These are phyloP conservation scores for Rhodocollybia butyracea DNA, from an alignment of 768 basidiomycete genomes.

Conservation along the genomic window DNA sequence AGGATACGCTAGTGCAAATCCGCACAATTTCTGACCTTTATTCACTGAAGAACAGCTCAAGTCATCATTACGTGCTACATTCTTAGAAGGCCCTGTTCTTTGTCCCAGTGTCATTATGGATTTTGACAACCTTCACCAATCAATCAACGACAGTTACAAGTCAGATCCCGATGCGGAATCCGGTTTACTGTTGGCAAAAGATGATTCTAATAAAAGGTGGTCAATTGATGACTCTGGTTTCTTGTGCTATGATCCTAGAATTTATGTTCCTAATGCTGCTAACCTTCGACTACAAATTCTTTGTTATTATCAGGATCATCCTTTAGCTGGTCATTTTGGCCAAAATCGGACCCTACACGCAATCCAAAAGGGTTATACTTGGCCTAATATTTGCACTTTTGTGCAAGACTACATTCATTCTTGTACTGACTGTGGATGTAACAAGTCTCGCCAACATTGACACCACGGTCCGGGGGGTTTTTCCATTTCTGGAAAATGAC, in stretches of 20 bases:
- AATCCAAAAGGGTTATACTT: background rate
- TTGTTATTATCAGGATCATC: conserved; percentile 19
- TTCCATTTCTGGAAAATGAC: too few relatives aligned
- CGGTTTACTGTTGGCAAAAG: background rate
- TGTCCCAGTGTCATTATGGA: conserved; percentile 15
- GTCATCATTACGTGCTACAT: conserved; percentile 15
- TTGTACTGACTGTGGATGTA: conserved; percentile 21
- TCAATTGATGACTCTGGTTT: background rate
- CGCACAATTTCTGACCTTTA: conserved; percentile 18
- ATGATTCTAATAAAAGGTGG: conserved; percentile 1
- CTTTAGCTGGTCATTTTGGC: conserved; percentile 28
- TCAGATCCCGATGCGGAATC: background rate
- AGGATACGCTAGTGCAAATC: conserved; percentile 19
- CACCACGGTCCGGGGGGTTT: too few relatives aligned
- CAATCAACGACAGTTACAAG: conserved; percentile 13
- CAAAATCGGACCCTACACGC: conserved; percentile 19
- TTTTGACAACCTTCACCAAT: conserved; percentile 15
- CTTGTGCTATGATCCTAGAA: background rate
- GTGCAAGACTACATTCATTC: conserved; percentile 17
- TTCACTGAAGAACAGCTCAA: conserved; percentile 19
- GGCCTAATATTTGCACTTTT: conserved; percentile 4
- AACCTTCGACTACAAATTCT: conserved; percentile 22
- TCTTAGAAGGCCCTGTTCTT: conserved; percentile 12
- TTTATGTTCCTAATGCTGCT: conserved; percentile 8
- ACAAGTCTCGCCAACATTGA: too few relatives aligned